Conservation (phyloP, 169 alveolate genomes). For the Perkinsus olseni region DNA sequence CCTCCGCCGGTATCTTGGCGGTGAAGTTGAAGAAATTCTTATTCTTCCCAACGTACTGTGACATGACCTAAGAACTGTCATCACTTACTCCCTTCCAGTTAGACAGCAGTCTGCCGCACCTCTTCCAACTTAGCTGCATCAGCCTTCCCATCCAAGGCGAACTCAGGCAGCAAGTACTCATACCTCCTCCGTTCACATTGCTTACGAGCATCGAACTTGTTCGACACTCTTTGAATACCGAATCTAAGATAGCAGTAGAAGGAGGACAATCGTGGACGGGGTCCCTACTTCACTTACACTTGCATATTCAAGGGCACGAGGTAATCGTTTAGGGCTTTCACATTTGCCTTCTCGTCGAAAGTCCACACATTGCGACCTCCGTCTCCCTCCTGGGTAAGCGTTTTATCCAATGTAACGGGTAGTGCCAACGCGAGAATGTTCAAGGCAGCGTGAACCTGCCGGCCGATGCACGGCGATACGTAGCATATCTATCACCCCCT, state of each 20-base stretch:
- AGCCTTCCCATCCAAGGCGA: not conserved
- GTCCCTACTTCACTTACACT: not conserved
- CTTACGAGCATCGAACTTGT: conserved; percentile 32
- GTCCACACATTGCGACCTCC: conserved; percentile 14
- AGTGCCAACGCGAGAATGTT: not conserved
- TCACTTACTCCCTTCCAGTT: conserved; percentile 3
- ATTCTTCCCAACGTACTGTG: conserved; percentile 26
- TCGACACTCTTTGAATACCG: conserved; percentile 22
- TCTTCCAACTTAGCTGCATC: not conserved
- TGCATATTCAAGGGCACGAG: not conserved
- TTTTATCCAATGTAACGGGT: not conserved
- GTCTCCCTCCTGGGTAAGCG: not conserved
- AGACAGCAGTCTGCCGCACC: too few relatives aligned
- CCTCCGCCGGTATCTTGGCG: conserved; percentile 17
- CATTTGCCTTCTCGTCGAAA: not conserved
- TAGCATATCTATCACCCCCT: conserved; percentile 15
- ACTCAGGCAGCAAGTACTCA: conserved; percentile 32
- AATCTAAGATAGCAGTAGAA: too few relatives aligned
- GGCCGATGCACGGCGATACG: not conserved
- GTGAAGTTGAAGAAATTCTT: conserved; percentile 29
- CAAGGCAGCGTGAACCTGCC: not conserved
- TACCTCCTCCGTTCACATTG: conserved; percentile 30
- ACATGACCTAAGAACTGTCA: conserved; percentile 5
- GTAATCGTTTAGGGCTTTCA: conserved; percentile 1
- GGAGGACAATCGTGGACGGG: not conserved